phyloP scores from a whole-genome alignment of 805 yeast genomes.

The Zygosaccharomyces pseudorouxii region DNA sequence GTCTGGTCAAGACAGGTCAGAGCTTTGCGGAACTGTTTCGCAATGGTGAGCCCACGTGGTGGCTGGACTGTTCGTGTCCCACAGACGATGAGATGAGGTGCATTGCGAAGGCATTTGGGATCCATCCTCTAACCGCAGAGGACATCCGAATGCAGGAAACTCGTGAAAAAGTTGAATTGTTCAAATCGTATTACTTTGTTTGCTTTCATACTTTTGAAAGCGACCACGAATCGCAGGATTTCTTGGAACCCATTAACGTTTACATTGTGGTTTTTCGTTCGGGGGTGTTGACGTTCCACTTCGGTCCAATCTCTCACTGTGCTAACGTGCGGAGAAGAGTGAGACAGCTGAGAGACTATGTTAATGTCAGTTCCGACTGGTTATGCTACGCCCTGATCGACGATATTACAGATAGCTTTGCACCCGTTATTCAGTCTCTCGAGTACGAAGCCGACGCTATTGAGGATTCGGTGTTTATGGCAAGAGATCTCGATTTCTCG shows the following conservation, averaged over 20 bases:
- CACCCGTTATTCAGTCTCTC: constrained; percentile 70
- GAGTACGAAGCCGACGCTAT: constrained; percentile 80
- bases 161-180: constrained; percentile 93
- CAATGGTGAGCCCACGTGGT: constrained; percentile 79
- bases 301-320: constrained; percentile 61
- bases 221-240: constrained; percentile 74
- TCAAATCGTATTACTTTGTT: constrained; percentile 85
- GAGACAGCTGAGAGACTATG: constrained; percentile 71
- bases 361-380: constrained; percentile 77
- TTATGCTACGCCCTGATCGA: constrained; percentile 75
- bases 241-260: constrained; percentile 72
- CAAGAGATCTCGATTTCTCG: constrained; percentile 69
- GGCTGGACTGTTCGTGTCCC: constrained; percentile 93
- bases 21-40: constrained; percentile 66
- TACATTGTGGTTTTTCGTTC: constrained; percentile 67
- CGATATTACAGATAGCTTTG: constrained; percentile 81
- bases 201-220: constrained; percentile 96
- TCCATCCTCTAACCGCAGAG: constrained; percentile 96
- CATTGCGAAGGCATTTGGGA: constrained; percentile 88
- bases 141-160: constrained; percentile 96
- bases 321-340: constrained; percentile 80
- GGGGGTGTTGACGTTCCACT: constrained; percentile 66
- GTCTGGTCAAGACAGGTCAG: constrained; percentile 61
- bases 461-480: constrained; percentile 75
- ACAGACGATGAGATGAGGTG: constrained; percentile 93